phyloP scores from a whole-genome alignment of 805 yeast species.

The Yamadazyma olivae region DNA sequence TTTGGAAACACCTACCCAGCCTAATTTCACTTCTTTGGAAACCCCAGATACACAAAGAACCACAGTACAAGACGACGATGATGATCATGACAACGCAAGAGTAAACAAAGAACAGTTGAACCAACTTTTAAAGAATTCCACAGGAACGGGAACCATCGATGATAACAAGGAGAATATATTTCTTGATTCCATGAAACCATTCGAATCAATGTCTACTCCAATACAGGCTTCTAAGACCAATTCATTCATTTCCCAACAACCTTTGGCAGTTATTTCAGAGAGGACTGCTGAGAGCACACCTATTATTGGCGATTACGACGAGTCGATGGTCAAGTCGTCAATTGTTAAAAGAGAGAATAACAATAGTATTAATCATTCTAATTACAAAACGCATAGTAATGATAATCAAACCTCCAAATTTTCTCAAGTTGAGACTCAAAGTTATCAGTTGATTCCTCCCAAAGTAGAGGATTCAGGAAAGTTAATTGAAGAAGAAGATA shows the following conservation, averaged over 20 bases:
- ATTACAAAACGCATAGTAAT: no score
- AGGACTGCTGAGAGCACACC: constrained; percentile 29
- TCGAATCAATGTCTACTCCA: constrained; percentile 32
- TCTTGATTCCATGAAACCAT: constrained; percentile 26
- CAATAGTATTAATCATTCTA: background rate
- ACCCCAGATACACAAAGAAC: constrained; percentile 48
- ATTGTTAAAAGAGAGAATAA: background rate
- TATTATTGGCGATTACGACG: constrained; percentile 4
- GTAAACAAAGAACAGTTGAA: constrained; percentile 35
- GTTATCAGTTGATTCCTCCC: constrained; percentile 33
- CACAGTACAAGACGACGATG: constrained; percentile 40
- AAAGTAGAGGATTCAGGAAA: constrained; percentile 29
- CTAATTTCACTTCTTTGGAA: constrained; percentile 19
- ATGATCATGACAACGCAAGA: constrained; percentile 21
- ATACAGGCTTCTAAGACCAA: constrained; percentile 14
- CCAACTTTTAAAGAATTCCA: constrained; percentile 13
- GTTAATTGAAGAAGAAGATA: constrained; percentile 15
- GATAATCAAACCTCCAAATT: constrained; percentile 5
- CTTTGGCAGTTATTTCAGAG: constrained; percentile 31
- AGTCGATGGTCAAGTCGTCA: background rate
- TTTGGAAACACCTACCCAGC: constrained; percentile 21
- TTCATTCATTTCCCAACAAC: constrained; percentile 15
- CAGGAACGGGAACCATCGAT: constrained; percentile 9
- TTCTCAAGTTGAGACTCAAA: constrained; percentile 6
- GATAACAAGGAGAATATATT: constrained; percentile 51